Conservation (phyloP, 371 early-diverging fungal genomes). For the Nematocida sp. region DNA sequence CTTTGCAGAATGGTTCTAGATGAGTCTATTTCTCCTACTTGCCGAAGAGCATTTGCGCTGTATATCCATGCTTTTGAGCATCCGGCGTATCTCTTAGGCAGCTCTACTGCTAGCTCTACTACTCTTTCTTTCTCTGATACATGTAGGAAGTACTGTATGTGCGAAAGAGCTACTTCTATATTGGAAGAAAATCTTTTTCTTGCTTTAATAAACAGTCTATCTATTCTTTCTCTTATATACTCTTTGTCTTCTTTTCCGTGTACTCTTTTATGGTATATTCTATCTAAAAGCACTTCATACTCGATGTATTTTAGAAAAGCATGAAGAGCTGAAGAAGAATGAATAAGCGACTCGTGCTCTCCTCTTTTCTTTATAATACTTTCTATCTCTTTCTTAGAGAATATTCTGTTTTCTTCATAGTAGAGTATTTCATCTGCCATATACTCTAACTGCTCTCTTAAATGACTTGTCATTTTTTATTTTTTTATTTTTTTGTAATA, state of each 20-base stretch:
- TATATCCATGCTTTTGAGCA: constrained; percentile 2
- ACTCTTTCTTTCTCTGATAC: constrained; percentile 5
- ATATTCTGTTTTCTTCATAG: constrained; percentile 27
- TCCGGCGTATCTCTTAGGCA: constrained; percentile 35
- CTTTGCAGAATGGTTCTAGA: constrained; percentile 39
- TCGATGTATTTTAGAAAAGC: constrained; percentile 35
- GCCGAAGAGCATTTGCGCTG: constrained; percentile 16
- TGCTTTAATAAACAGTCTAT: constrained; percentile 30
- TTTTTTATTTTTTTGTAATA: too few relatives aligned
- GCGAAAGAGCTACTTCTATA: constrained; percentile 12
- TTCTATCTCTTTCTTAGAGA: constrained; percentile 11
- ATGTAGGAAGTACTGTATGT: constrained; percentile 27
- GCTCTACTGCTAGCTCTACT: not conserved
- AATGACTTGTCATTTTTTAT: too few relatives aligned
- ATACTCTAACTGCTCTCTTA: constrained; percentile 22
- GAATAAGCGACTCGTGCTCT: constrained; percentile 11
- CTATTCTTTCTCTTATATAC: constrained; percentile 30
- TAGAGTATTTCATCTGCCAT: constrained; percentile 32
- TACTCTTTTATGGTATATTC: constrained; percentile 37
- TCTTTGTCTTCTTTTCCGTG: constrained; percentile 5
- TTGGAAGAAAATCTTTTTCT: not conserved
- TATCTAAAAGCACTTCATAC: constrained; percentile 32
- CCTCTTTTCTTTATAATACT: constrained; percentile 35
- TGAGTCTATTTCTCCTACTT: constrained; percentile 31
- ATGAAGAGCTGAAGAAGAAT: not conserved